These are phyloP conservation scores for Capronia coronata DNA, from an alignment of 2,329 filamentous ascomycete species.

Conservation along the genomic window DNA sequence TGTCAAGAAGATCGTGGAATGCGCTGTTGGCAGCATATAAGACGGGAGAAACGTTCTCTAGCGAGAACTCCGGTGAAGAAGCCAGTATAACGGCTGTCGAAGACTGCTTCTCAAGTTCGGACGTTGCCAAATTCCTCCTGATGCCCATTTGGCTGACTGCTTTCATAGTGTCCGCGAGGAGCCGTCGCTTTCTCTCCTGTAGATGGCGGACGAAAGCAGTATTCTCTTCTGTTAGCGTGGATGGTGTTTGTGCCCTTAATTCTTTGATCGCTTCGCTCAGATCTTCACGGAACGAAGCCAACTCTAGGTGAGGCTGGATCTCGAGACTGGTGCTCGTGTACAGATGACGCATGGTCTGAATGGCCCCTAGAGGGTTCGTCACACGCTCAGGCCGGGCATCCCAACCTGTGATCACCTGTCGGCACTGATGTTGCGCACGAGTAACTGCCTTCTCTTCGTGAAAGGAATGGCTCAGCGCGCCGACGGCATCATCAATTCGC, in stretches of 20 bases:
- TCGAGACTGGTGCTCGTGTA: slow-evolving; percentile 48
- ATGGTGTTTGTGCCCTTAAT: slow-evolving; percentile 76
- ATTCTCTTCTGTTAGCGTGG: slow-evolving; percentile 76
- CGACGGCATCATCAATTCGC: slow-evolving; percentile 30
- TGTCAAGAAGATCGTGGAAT: slow-evolving; percentile 71
- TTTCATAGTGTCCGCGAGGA: slow-evolving; percentile 83
- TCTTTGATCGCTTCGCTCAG: slow-evolving; percentile 63
- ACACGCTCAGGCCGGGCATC: slow-evolving; percentile 56
- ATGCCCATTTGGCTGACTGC: slow-evolving; percentile 83
- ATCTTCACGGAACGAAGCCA: slow-evolving; percentile 63
- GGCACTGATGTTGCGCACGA: slow-evolving; percentile 30
- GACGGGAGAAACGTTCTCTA: slow-evolving; percentile 22
- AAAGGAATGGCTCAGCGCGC: slow-evolving; percentile 12
- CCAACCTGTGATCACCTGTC: slow-evolving; percentile 33
- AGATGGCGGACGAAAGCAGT: slow-evolving; percentile 78
- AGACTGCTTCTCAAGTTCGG: slow-evolving; percentile 65
- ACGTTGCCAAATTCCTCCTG: slow-evolving; percentile 69
- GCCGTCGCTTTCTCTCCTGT: slow-evolving; percentile 80
- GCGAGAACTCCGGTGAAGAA: slow-evolving; percentile 40
- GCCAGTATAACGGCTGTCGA: slow-evolving; percentile 66
- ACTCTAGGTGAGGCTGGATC: slow-evolving; percentile 52
- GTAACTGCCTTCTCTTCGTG: slow-evolving; percentile 29
- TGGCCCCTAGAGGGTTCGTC: slow-evolving; percentile 62
- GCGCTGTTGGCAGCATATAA: slow-evolving; percentile 57
- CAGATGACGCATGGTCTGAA: slow-evolving; percentile 66